Conservation (phyloP, 1,284 basidiomycete genomes). For the Trichosporon sp. region DNA sequence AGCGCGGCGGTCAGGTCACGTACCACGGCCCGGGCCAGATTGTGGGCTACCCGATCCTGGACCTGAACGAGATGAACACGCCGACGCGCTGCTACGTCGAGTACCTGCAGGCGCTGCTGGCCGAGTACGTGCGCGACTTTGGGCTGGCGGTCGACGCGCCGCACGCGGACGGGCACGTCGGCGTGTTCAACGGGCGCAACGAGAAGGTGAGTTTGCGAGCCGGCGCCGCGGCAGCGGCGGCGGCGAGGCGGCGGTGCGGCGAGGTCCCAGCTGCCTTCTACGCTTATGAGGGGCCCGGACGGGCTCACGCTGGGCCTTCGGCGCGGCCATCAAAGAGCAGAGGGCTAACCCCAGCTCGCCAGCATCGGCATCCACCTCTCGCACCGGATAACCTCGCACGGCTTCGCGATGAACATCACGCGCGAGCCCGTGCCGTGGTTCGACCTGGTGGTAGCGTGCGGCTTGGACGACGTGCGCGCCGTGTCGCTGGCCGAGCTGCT, state of each 20-base stretch:
- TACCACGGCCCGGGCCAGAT: conserved; percentile 98
- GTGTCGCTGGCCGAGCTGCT: conserved; percentile 43
- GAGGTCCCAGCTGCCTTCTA: too few species aligned
- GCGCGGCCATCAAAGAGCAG: too few species aligned
- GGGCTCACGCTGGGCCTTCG: conserved; percentile 35
- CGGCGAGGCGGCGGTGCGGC: too few species aligned
- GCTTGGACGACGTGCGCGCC: conserved; percentile 77
- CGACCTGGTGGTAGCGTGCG: conserved; percentile 82
- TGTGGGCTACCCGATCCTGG: conserved; percentile 89
- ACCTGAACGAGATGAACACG: conserved; percentile 60
- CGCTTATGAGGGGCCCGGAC: not conserved
- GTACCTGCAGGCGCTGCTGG: conserved; percentile 49
- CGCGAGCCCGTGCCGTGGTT: conserved; percentile 78
- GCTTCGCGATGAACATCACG: conserved; percentile 90
- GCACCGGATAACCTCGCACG: conserved; percentile 88
- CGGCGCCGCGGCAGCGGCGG: not conserved
- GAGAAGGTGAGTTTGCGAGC: conserved; percentile 40
- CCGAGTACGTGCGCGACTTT: conserved; percentile 32
- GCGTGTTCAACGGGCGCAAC: conserved; percentile 42
- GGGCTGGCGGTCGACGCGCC: conserved; percentile 43
- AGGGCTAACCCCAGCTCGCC: conserved; percentile 66
- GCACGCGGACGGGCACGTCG: conserved; percentile 51
- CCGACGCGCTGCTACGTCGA: conserved; percentile 54
- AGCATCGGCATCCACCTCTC: conserved; percentile 96
- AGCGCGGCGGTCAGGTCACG: conserved; percentile 87